phyloP scores from a whole-genome alignment of 148 eudicot genomes.

The Chenopodium berlandieri region DNA sequence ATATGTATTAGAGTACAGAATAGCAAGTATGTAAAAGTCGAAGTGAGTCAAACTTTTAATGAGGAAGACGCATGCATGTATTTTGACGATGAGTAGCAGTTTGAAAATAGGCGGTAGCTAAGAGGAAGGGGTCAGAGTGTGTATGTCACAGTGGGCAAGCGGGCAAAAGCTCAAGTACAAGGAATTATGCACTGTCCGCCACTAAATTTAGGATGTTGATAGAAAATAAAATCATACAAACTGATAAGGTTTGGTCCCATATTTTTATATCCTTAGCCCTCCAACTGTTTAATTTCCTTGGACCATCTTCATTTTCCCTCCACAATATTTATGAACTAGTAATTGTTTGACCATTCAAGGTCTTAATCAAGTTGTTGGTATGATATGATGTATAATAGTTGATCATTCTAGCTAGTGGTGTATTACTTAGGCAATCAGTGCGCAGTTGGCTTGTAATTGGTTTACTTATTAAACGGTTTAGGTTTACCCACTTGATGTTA shows the following conservation, averaged over 20 bases:
- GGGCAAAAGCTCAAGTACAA: conserved; percentile 8
- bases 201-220: conserved; percentile 6
- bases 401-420: background rate
- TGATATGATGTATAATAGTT: background rate
- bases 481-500: no score
- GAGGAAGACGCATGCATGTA: background rate
- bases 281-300: background rate
- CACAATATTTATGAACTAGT: background rate
- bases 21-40: no score
- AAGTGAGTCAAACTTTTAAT: no score
- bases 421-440: background rate
- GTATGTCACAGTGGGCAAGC: background rate
- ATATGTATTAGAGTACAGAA: no score
- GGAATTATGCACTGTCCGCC: conserved; percentile 21
- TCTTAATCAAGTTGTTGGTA: conserved; percentile 3
- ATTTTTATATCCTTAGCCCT: background rate
- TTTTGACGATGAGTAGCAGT: background rate
- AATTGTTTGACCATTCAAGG: conserved; percentile 3
- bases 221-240: background rate
- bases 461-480: no score
- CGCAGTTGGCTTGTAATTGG: no score
- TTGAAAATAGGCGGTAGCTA: background rate
- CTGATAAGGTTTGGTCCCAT: conserved; percentile 16
- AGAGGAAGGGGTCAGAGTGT: background rate
- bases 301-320: background rate